These are phyloP conservation scores for Epichloe sp. DNA, from an alignment of 2,329 filamentous ascomycete species.

Conservation along the genomic window DNA sequence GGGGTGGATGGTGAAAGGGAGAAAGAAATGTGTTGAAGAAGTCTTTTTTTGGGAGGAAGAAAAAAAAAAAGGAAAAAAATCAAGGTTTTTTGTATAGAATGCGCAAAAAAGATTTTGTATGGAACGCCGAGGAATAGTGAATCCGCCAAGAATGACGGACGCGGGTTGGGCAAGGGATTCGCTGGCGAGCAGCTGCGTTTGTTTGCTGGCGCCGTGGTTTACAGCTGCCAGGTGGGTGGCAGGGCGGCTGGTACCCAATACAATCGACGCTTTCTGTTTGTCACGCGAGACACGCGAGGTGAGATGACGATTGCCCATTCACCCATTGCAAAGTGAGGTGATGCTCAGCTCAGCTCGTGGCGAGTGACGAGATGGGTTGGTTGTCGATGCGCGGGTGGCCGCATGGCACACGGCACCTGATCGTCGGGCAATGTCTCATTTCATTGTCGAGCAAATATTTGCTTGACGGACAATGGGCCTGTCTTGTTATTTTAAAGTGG, in stretches of 20 bases:
- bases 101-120: background rate
- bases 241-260: background rate
- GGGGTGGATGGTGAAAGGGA: background rate
- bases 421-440: too few relatives aligned
- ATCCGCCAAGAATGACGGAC: background rate
- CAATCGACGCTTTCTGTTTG: background rate
- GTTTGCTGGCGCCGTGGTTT: background rate
- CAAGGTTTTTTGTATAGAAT: background rate
- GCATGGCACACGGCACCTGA: too few relatives aligned
- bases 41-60: too few relatives aligned
- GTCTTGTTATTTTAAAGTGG: too few relatives aligned
- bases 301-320: too few relatives aligned
- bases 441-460: too few relatives aligned
- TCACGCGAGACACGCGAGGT: too few relatives aligned
- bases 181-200: background rate
- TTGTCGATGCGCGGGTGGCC: too few relatives aligned
- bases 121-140: background rate
- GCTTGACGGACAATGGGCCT: too few relatives aligned
- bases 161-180: background rate
- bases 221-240: background rate
- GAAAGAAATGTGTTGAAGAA: background rate
- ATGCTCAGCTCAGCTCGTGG: too few relatives aligned
- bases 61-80: background rate
- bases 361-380: too few relatives aligned
- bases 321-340: too few relatives aligned